Evolutionary conservation across 768 basidiomycete genomes (phyloP).

Genomic region (Russula griseocarnosa): DNA sequence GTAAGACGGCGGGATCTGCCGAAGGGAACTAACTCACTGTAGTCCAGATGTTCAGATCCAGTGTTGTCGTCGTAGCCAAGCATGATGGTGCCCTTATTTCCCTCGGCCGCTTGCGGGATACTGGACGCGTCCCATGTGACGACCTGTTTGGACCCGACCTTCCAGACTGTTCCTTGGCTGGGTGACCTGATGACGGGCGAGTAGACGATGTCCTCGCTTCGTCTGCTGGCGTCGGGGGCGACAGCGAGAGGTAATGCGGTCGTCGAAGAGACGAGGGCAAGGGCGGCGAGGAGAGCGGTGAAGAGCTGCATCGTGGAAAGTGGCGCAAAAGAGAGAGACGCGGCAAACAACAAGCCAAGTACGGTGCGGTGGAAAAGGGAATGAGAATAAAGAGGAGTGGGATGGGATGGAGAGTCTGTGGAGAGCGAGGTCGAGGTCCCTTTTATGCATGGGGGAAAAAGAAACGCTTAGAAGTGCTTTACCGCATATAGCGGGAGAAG

Average conservation of each 20-base stretch:
- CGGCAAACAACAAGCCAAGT: neutral
- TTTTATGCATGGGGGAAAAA: slow-evolving; percentile 7
- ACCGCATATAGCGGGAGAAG: neutral
- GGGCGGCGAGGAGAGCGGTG: slow-evolving; percentile 6
- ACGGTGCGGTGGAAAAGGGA: neutral
- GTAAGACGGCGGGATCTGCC: neutral
- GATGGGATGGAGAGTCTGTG: neutral
- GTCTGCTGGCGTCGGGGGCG: neutral
- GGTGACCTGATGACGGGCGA: neutral
- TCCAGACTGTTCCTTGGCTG: neutral
- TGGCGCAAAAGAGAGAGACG: neutral
- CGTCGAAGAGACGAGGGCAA: slow-evolving; percentile 14
- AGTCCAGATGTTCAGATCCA: slow-evolving; percentile 11
- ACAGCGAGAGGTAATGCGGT: slow-evolving; percentile 3
- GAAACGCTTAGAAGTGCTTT: neutral
- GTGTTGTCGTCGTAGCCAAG: slow-evolving; percentile 6
- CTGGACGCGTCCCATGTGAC: slow-evolving; percentile 14
- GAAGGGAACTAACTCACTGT: slow-evolving; percentile 1
- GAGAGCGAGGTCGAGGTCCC: neutral
- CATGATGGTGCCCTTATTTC: slow-evolving; percentile 4
- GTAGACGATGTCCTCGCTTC: slow-evolving; percentile 9
- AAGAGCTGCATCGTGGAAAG: slow-evolving; percentile 19
- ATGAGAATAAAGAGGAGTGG: neutral
- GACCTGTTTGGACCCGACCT: neutral
- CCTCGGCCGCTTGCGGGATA: neutral